These are phyloP conservation scores for Epicoccum sorghinum DNA, from an alignment of 2,329 filamentous ascomycete genomes.

Conservation along the genomic window DNA sequence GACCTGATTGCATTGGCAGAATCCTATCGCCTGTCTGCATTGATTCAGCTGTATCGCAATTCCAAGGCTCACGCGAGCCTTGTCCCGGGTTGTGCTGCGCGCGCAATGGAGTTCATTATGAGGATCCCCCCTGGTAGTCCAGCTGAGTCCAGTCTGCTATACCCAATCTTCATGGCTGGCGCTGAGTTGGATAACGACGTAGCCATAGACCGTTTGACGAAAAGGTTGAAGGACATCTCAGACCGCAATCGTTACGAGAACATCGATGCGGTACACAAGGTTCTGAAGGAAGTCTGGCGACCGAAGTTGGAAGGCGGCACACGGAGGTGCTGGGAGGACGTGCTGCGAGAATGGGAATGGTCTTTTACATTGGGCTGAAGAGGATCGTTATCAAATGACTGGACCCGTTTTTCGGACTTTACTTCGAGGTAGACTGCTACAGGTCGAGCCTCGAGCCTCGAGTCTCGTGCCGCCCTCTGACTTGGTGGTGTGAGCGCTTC, in stretches of 20 bases:
- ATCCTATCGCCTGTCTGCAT: conserved; percentile 41
- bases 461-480: too few species aligned
- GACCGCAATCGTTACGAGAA: conserved; percentile 45
- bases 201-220: conserved; percentile 38
- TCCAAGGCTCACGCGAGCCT: conserved; percentile 33
- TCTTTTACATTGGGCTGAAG: conserved; percentile 41
- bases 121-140: conserved; percentile 44
- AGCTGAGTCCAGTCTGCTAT: conserved; percentile 43
- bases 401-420: too few species aligned
- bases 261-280: conserved; percentile 40
- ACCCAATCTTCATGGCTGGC: conserved; percentile 45
- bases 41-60: conserved; percentile 44
- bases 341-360: conserved; percentile 44
- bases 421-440: too few species aligned
- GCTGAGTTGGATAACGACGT: conserved; percentile 39
- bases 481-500: neutral
- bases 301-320: conserved; percentile 35
- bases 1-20: conserved; percentile 46
- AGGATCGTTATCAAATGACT: neutral
- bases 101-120: conserved; percentile 44
- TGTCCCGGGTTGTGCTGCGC: conserved; percentile 37
- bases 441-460: neutral
- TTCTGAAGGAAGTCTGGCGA: conserved; percentile 45
- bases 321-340: conserved; percentile 44
- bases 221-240: conserved; percentile 40